Base-by-base conservation (phyloP, 2,329 filamentous ascomycete species). In the Blastomyces emzantsi region DNA sequence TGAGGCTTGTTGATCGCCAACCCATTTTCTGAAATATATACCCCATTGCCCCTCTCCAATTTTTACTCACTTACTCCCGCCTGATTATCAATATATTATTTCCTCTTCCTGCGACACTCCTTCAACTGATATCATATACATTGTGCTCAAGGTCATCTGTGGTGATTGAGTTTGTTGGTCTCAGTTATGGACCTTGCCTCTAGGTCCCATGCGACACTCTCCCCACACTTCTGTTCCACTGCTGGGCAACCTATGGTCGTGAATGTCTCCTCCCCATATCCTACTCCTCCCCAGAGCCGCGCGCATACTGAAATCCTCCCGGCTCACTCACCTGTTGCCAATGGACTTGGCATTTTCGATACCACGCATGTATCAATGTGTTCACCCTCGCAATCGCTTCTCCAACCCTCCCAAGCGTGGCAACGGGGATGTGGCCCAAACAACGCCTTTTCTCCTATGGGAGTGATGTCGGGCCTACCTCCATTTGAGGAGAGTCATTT, bases 321-420 rank as follows among this genome's bases (percentile, higher is more conserved):
- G 33, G 62, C 54, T 36, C 66, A 63, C 64, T 64, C 69, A 28
- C 66, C 69, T 45, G 58, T 69, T 28, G 73, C 69, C 41, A 58
- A 69, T 36, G 73, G 74, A 11, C 63, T 77, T 33, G 75, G 74
- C 1, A 74, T 76, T 30, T 69, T 71, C 13, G 64, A 69, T 54
- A 70, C 67, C 30, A 63, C 66, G n/a, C 69, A 70, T n/a, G 41
- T 69, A 36, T 66, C 66, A 22, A 63, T 67, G 15, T 71, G 66
- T 47, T 47, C 69, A 17, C 61, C 65, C 13, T 30, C 68, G 30
- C 64, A 69, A 25, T 45, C 68, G 25, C 70, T 70, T 36, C 63
- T 70, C 15, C 62, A 69, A 28, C 60, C 70, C 4, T 51, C 70
- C 28, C 63, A 67, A 15, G 63, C 64, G 39, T 73, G 71, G 66